These are phyloP conservation scores for Ophioceras dolichostomum DNA, from an alignment of 2,329 filamentous ascomycete species.

Conservation along the genomic window DNA sequence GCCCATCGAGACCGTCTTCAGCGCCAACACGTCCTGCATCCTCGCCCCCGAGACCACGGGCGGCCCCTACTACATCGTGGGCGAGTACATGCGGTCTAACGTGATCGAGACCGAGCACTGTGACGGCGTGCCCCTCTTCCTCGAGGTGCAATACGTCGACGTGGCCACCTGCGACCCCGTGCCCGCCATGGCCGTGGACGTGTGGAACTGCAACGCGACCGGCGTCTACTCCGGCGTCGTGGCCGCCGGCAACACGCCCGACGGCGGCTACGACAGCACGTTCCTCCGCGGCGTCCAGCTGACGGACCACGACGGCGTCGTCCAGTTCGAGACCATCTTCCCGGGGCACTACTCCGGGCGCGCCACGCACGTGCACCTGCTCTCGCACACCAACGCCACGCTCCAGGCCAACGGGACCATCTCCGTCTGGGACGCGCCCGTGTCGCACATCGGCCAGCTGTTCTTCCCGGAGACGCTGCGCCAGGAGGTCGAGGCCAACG, in stretches of 20 bases:
- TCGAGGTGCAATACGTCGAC: conserved; percentile 33
- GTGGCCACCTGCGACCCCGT: conserved; percentile 29
- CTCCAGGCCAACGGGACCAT: conserved; percentile 31
- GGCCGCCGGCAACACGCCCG: conserved; percentile 20
- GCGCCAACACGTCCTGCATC: conserved; percentile 28
- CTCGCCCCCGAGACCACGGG: conserved; percentile 27
- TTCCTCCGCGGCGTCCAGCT: conserved; percentile 35
- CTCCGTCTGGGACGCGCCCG: conserved; percentile 23
- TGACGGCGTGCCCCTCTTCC: conserved; percentile 24
- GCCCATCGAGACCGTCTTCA: conserved; percentile 20
- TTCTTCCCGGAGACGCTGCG: conserved; percentile 53
- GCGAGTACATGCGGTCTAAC: conserved; percentile 26
- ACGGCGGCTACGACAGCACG: conserved; percentile 24
- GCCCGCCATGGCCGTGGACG: conserved; percentile 24
- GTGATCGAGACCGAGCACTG: conserved; percentile 18
- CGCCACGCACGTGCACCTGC: conserved; percentile 29
- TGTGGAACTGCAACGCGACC: conserved; percentile 33
- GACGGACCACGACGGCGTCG: conserved; percentile 32
- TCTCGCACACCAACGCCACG: conserved; percentile 25
- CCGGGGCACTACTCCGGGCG: conserved; percentile 28
- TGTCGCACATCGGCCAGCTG: conserved; percentile 50
- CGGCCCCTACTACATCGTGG: conserved; percentile 19
- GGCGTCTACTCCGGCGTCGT: conserved; percentile 35
- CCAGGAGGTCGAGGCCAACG: conserved; percentile 29
- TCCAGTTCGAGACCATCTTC: conserved; percentile 32